Conservation (phyloP, 768 basidiomycete species). For the Boletus edulis region DNA sequence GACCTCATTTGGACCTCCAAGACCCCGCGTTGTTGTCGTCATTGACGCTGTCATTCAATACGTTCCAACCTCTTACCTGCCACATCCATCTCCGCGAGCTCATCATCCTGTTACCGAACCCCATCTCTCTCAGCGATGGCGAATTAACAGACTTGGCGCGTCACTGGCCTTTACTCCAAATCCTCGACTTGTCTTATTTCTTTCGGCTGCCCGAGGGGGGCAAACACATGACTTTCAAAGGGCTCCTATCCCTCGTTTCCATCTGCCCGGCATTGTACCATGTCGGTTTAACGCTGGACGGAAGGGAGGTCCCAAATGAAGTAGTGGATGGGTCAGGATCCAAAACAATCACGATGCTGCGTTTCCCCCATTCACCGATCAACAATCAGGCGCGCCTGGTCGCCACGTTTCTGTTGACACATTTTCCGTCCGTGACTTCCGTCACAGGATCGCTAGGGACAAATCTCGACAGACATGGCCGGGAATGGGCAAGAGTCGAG, state of each 20-base stretch:
- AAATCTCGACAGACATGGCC: no score
- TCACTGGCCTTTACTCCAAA: neutral
- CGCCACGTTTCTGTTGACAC: neutral
- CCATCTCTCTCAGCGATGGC: neutral
- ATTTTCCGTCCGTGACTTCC: neutral
- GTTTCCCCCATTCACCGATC: conserved; percentile 1
- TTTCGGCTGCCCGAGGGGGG: neutral
- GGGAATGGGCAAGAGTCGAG: neutral
- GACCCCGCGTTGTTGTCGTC: no score
- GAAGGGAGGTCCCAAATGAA: neutral
- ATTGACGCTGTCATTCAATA: neutral
- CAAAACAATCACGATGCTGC: neutral
- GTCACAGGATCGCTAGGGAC: no score
- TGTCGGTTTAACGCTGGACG: neutral
- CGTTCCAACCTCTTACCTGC: neutral
- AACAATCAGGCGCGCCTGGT: neutral
- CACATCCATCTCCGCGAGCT: neutral
- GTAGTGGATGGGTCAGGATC: no score
- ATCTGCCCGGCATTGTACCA: neutral
- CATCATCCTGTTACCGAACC: neutral
- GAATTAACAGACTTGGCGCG: neutral
- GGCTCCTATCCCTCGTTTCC: neutral
- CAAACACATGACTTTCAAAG: neutral
- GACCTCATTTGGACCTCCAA: no score
- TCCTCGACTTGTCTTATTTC: neutral